Base-by-base conservation (phyloP, 1,139 yeast species). In the Spencermartinsiella ligniputridi region DNA sequence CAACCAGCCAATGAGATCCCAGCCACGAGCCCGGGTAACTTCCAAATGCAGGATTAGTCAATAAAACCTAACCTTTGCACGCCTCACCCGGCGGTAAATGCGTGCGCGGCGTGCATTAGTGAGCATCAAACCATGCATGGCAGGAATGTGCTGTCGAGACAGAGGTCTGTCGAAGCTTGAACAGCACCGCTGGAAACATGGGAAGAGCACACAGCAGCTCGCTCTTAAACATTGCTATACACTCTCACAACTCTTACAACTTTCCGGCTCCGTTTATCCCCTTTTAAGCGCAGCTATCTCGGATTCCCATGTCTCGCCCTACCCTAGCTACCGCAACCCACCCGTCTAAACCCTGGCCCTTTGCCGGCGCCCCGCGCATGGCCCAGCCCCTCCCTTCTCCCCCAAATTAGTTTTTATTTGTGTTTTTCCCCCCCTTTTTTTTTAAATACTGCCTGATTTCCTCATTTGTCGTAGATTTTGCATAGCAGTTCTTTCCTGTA, bases 401-500 rank as follows among this genome's bases (percentile, higher is more conserved):
- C 32, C 15, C 32, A 27, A 8, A 27, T 27, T 27, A 8, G 8
- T 27, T 27, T 9, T 27, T 27, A 27, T 27, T 27, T 27, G 32
- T 27, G 32, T 27, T 27, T 27, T 22, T 15, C 32, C 32, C 15
- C 32, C 32, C 15, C 15, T 27, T 27, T 27, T 27, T 27, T 27
- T 27, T 27, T 27, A 27, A 27, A 27, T 27, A 27, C 32, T n/a
- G 32, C 12, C 15, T n/a, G 15, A 27, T 27, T 27, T 27, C 32
- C 32, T 27, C 32, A 27, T 27, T 27, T 6, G 32, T 27, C 32
- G 32, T 27, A 27, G 32, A 27, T 27, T 27, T 27, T 27, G 32
- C 32, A 27, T 27, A 27, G 15, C 32, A 27, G 32, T 11, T 27
- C 6, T n/a, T 22, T 27, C 15, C 32, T 27, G 32, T 27, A 27